These are phyloP conservation scores for Pseudogymnoascus sp. DNA, from an alignment of 2,329 filamentous ascomycete species.

Conservation along the genomic window DNA sequence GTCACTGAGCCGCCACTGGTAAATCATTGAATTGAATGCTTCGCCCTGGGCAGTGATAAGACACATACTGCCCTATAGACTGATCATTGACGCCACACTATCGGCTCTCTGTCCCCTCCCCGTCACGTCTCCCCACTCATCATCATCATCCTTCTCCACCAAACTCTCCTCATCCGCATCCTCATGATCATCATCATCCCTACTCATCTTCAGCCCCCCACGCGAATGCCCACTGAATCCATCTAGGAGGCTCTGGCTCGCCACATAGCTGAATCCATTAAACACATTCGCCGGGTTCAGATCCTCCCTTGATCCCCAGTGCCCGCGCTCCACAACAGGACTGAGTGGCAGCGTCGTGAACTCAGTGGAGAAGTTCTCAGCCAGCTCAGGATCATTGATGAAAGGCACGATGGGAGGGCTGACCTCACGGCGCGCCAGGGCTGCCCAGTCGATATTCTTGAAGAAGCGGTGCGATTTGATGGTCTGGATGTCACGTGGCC, in stretches of 20 bases:
- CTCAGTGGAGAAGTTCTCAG: slow-evolving; percentile 91
- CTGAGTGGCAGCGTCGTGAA: slow-evolving; percentile 83
- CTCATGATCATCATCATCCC: slow-evolving; percentile 4
- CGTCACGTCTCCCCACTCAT: background rate
- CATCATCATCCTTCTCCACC: background rate
- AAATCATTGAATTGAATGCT: background rate
- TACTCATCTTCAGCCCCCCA: background rate
- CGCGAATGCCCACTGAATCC: slow-evolving; percentile 18
- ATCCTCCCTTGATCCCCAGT: slow-evolving; percentile 17
- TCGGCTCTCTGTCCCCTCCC: background rate
- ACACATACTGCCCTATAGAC: background rate
- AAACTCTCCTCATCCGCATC: background rate
- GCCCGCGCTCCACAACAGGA: slow-evolving; percentile 44
- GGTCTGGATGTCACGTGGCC: slow-evolving; percentile 71
- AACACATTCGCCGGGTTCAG: slow-evolving; percentile 20
- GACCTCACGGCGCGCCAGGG: slow-evolving; percentile 70
- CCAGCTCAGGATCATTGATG: slow-evolving; percentile 89
- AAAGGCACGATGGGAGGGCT: slow-evolving; percentile 86
- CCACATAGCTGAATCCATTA: slow-evolving; percentile 30
- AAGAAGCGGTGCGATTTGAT: slow-evolving; percentile 96
- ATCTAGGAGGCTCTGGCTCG: slow-evolving; percentile 27
- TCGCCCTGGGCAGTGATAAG: background rate
- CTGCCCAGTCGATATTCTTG: slow-evolving; percentile 90
- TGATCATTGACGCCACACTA: background rate
- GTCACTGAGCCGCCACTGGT: background rate